Conservation (phyloP, 345 rosid species). For the Euclidium syriacum region DNA sequence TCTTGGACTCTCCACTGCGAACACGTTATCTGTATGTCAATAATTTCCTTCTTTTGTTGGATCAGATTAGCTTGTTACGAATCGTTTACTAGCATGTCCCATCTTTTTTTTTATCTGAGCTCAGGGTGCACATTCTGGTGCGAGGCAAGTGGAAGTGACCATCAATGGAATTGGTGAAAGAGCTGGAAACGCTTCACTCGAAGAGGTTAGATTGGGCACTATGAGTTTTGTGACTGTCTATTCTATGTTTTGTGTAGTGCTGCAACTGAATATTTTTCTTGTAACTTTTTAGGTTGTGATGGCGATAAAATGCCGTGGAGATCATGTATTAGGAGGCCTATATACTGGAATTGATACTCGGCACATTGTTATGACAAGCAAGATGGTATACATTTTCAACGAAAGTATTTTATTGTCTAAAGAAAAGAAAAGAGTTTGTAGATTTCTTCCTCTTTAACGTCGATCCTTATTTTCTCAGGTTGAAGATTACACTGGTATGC, state of each 20-base stretch:
- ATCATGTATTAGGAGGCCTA: slow-evolving; percentile 67
- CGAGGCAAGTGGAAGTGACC: slow-evolving; percentile 90
- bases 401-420: neutral
- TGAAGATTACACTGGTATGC: slow-evolving; percentile 76
- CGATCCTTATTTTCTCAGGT: slow-evolving; percentile 37
- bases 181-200: slow-evolving; percentile 93
- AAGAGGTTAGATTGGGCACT: slow-evolving; percentile 79
- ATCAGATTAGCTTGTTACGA: neutral
- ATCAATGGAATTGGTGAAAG: slow-evolving; percentile 96
- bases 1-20: slow-evolving; percentile 98
- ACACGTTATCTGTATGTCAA: slow-evolving; percentile 61
- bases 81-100: slow-evolving; percentile 3
- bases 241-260: neutral
- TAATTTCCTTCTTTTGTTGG: neutral
- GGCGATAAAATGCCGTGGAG: slow-evolving; percentile 89
- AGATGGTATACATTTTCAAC: slow-evolving; percentile 51
- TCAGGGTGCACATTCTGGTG: slow-evolving; percentile 83
- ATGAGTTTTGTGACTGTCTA: too few relatives aligned
- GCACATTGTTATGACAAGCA: slow-evolving; percentile 87
- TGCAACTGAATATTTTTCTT: neutral
- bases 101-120: slow-evolving; percentile 6
- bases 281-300: slow-evolving; percentile 60
- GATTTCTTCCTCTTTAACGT: neutral
- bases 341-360: slow-evolving; percentile 69
- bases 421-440: neutral